A percentile compares a stretch with the other conserved stretches of the same genome.
These are phyloP conservation scores for Cichorium intybus DNA, from an alignment of 140 eudicot species.

Conservation along the genomic window DNA sequence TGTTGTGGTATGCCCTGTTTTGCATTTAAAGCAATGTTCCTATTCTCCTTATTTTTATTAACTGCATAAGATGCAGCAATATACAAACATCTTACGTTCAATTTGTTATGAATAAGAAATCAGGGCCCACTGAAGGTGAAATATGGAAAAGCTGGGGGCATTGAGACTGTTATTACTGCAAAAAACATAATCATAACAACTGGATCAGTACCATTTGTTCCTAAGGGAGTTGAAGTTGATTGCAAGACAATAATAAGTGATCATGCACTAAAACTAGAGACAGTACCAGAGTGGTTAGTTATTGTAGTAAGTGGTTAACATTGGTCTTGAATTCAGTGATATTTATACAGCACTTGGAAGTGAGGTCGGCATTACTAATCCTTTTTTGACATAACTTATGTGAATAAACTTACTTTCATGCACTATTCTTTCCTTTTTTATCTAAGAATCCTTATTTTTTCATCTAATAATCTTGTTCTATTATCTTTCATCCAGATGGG, in stretches of 20 bases:
- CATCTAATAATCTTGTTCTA: no score
- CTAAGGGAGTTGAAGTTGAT: slow-evolving; percentile 98
- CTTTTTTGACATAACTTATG: slow-evolving; percentile 4
- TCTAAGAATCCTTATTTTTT: no score
- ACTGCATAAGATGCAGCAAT: neutral
- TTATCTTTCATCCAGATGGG: neutral
- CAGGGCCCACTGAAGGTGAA: slow-evolving; percentile 96
- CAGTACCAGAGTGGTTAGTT: slow-evolving; percentile 96
- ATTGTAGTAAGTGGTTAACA: slow-evolving; percentile 99
- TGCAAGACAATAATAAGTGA: slow-evolving; percentile 99
- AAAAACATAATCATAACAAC: slow-evolving; percentile 95
- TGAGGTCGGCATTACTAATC: slow-evolving; percentile 58
- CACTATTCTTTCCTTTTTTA: neutral
- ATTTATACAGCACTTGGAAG: slow-evolving; percentile 99
- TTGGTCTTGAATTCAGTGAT: slow-evolving; percentile 99
- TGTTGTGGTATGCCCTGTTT: slow-evolving; percentile 55
- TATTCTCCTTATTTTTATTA: slow-evolving; percentile 3
- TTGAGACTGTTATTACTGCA: slow-evolving; percentile 68
- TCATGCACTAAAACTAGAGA: slow-evolving; percentile 90
- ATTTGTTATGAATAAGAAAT: slow-evolving; percentile 18
- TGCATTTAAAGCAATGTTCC: neutral
- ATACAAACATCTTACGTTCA: neutral
- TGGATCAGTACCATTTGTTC: slow-evolving; percentile 90
- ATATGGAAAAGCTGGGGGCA: slow-evolving; percentile 64
- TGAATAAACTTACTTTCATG: neutral